These are phyloP conservation scores for Coccomyxa subellipsoidea DNA, from an alignment of 163 green algal species.

Conservation along the genomic window DNA sequence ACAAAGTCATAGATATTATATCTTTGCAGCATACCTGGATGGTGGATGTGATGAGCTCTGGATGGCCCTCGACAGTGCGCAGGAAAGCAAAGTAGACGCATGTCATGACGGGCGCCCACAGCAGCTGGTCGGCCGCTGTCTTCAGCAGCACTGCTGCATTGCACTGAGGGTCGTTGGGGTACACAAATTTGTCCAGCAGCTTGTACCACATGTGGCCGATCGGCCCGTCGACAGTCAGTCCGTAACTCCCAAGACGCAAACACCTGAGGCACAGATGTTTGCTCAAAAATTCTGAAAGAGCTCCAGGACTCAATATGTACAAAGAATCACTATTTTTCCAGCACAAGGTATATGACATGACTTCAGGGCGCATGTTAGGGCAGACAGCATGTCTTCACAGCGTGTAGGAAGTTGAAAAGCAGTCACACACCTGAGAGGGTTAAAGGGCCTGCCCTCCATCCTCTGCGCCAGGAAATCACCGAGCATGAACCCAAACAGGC, in stretches of 20 bases:
- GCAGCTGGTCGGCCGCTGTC: conserved; percentile 56
- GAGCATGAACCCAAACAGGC: conserved; percentile 57
- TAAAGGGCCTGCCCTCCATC: conserved; percentile 35
- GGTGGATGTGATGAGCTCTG: conserved; percentile 45
- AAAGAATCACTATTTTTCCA: too few species aligned
- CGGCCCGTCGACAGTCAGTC: conserved; percentile 60
- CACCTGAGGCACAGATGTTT: conserved; percentile 8
- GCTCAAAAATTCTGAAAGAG: neutral
- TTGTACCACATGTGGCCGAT: conserved; percentile 53
- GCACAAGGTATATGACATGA: neutral
- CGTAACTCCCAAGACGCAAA: conserved; percentile 54
- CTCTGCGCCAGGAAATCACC: conserved; percentile 39
- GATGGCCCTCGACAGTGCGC: conserved; percentile 48
- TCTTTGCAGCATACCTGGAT: conserved; percentile 30
- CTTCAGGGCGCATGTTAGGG: neutral
- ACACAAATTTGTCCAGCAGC: conserved; percentile 49
- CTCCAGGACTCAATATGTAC: neutral
- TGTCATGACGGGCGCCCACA: conserved; percentile 59
- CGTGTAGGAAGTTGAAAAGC: neutral
- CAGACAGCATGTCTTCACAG: neutral
- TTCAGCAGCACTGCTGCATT: conserved; percentile 51
- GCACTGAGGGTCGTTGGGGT: conserved; percentile 41
- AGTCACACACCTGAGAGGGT: conserved; percentile 16
- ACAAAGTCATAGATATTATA: neutral
- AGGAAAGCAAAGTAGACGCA: conserved; percentile 50